Evolutionary conservation across 1,284 basidiomycete species (phyloP).

Genomic region (Naganishia liquefaciens): DNA sequence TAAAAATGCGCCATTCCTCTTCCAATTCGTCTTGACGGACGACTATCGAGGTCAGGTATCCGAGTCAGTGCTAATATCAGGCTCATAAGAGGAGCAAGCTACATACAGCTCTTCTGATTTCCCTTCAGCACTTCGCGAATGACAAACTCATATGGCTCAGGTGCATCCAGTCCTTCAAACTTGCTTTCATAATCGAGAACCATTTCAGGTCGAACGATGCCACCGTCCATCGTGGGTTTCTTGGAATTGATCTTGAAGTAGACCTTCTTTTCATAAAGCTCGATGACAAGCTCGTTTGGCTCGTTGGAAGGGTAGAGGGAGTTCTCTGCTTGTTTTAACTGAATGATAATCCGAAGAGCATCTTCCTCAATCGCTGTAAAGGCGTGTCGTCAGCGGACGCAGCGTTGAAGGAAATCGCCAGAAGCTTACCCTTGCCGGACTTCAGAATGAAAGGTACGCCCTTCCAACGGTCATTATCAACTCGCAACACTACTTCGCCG

Average conservation of each 20-base stretch:
- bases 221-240: constrained; percentile 28
- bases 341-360: constrained; percentile 27
- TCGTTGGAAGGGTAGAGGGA: constrained; percentile 40
- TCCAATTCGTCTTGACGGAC: constrained; percentile 51
- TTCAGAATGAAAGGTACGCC: constrained; percentile 36
- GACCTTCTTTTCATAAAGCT: constrained; percentile 32
- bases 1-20: constrained; percentile 51
- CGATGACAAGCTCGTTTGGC: constrained; percentile 33
- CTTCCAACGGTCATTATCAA: constrained; percentile 37
- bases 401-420: not conserved
- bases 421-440: constrained; percentile 33
- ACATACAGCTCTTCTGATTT: constrained; percentile 46
- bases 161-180: constrained; percentile 38
- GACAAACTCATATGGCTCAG: constrained; percentile 52
- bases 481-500: constrained; percentile 43
- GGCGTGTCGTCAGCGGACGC: not conserved
- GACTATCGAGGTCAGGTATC: constrained; percentile 31
- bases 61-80: not conserved
- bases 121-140: constrained; percentile 50
- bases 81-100: not conserved
- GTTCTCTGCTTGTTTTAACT: constrained; percentile 38
- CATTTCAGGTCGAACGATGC: constrained; percentile 28
- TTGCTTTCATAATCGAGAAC: constrained; percentile 28
- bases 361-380: constrained; percentile 32
- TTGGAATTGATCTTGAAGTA: constrained; percentile 33